Base-by-base conservation (phyloP, 1,139 yeast genomes). In the Yamadazyma atlantica region DNA sequence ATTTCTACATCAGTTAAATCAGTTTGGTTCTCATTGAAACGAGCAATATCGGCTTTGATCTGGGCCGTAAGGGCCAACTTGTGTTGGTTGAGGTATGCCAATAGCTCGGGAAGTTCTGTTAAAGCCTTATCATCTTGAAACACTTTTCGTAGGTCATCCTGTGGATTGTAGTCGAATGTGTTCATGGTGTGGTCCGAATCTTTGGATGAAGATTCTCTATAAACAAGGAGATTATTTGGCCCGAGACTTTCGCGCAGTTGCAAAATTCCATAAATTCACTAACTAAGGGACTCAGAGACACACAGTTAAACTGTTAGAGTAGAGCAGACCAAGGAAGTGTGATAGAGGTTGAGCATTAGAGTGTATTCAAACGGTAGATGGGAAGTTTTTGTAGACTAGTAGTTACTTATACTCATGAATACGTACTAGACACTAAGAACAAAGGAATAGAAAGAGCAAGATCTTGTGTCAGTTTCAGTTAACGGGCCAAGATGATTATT, bases 81-180 rank as follows among this genome's bases (percentile, higher is more conserved):
- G 58, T 81, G 80, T 1, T 54, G 41, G 37, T 69, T 63, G 9
- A 58, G 55, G 40, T 65, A 59, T 5, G 54, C 49, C 13, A 80
- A 53, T 32, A 79, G 51, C 10, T 62, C 58, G 11, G 81, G 80
- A 10, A 82, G 53, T 23, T 74, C 78, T 0, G 58, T 53, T 29
- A 81, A 56, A 2, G 75, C 54, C 1, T 64, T 62, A 3, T 79
- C 75, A 2, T 71, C 55, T 23, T 60, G 57, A 45, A 76, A 69
- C 33, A 75, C 49, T 34, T 57, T 52, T 27, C 52, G 53, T 15
- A 75, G 57, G 41, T 72, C 72, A 8, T 42, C 45, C 24, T 39
- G 40, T 10, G 58, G 59, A 32, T 47, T 42, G 37, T 54, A 54
- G 9, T 28, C 30, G 12, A 28, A 28, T 16, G 16, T 28, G 17